Base-by-base conservation (phyloP, 2,329 filamentous ascomycete species). In the Talaromyces sp. region DNA sequence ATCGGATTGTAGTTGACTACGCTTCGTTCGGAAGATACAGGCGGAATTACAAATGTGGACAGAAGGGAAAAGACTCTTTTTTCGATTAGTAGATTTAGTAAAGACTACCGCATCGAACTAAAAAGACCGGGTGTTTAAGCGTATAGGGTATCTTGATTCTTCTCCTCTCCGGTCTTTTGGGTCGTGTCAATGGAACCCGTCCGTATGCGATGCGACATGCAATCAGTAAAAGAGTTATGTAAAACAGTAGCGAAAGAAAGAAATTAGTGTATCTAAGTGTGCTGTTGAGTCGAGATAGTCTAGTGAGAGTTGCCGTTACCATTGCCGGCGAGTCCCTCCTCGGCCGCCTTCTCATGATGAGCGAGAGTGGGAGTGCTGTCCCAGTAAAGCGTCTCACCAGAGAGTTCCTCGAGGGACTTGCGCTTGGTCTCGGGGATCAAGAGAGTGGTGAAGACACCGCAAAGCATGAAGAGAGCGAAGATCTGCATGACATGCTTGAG, bases 351-450 rank as follows among this genome's bases (percentile, higher is more conserved):
- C 34, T 61, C 38, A 22, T 64, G 19, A n/a, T 27, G 43, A 49
- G 49, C 53, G 34, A 66, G 43, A 49, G 40, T 65, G 4, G 82
- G 80, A 68, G 80, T 83, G 71, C 80, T 77, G 31, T 79, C 76
- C 7, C 80, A 88, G 22, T 87, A 88, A 1, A 86, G 84, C 2
- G 85, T 81, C 75, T 92, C 89, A 10, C 88, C 89, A 1, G 88
- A 84, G 17, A 92, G 79, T 68, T 89, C 85, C 73, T 92, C 91
- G 49, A 95, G 80, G 0, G 90, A 92, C 75, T 87, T 83, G 1
- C 89, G 84, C 79, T 90, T 92, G 0, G 89, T 93, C 78, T 93
- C 91, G 0, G 90, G 90, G 25, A 93, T 88, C n/a, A 94, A 78
- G 3, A 93, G 79, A 1, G 88, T 88, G 2, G 87, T 86, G 56